Evolutionary conservation across 305 asterid genomes (phyloP), one percentile per base, ranked within the genome.

Genomic region (Fraxinus greggii): DNA sequence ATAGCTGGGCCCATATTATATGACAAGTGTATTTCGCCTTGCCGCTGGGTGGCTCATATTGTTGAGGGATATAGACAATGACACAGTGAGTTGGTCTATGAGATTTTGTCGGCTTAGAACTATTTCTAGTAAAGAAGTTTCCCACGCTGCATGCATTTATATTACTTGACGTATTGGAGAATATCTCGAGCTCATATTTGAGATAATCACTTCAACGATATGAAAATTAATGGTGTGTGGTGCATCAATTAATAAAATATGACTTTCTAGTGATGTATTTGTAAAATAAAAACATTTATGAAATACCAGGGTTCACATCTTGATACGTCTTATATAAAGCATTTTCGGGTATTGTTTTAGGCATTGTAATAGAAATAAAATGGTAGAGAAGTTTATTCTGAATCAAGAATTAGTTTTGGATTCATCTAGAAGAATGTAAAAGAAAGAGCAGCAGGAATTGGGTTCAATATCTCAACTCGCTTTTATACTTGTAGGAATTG

Each of bases 11-110:
- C 38, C 19, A 28, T 69, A 23, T 17, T 17, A 28, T 67, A 31
- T 69, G 38, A 28, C 10, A 69, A 19, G 29, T 59, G 45, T 26
- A 24, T 24, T 83, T 61, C 70, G 13, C 12, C 45, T 81, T 17
- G 76, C 28, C 59, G 77, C 24, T 67, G 73, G 21, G 15, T 29
- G 32, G 56, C 10, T 45, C 36, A 28, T 35, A 10, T 38, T 54
- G 36, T 73, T 79, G 77, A 85, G 76, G 83, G 72, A 67, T 48
- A 70, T 72, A 38, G 77, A 61, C 77, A 51, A 36, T 5, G 21
- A 56, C 32, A 40, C 35, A 63, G 5, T 12, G 70, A 67, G 21
- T 5, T 75, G 76, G 72, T 19, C 63, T 19, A 32, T 51, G 32
- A 67, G 75, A 26, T 67, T 67, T 29, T 26, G 35, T 23, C 19